These are phyloP conservation scores for Cardiospermum halicacabum DNA, from an alignment of 345 rosid species.

Conservation along the genomic window DNA sequence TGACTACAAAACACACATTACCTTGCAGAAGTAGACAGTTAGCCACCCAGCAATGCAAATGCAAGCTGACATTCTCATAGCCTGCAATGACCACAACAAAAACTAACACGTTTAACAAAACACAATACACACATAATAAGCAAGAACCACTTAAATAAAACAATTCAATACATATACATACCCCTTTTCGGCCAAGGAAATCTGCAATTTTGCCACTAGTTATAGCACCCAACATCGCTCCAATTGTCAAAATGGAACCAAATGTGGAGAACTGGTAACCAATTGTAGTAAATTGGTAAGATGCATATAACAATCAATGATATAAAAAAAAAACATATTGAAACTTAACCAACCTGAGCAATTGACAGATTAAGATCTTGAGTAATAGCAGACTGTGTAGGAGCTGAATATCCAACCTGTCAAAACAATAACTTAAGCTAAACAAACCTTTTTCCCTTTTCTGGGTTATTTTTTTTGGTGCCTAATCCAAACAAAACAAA, in stretches of 20 bases:
- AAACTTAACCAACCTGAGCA: constrained; percentile 57
- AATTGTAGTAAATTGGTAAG: not conserved
- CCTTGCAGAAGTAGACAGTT: constrained; percentile 63
- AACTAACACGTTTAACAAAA: not conserved
- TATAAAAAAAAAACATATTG: not conserved
- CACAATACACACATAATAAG: not conserved
- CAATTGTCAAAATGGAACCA: constrained; percentile 91
- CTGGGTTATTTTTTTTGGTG: constrained; percentile 13
- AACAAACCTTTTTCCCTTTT: constrained; percentile 26
- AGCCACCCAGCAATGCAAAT: constrained; percentile 87
- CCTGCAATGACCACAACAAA: constrained; percentile 35
- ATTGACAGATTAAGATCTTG: constrained; percentile 75
- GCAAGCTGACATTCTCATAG: constrained; percentile 75
- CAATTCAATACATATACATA: constrained; percentile 18
- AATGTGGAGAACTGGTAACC: constrained; percentile 72
- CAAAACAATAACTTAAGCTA: constrained; percentile 43
- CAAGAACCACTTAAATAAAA: not conserved
- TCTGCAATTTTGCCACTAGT: constrained; percentile 78
- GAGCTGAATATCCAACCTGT: constrained; percentile 96
- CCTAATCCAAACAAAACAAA: constrained; percentile 20
- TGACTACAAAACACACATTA: not conserved
- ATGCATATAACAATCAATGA: not conserved
- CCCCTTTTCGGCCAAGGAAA: constrained; percentile 82
- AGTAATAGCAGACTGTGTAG: constrained; percentile 75
- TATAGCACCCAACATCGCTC: constrained; percentile 93